phyloP scores from a whole-genome alignment of 2,329 filamentous ascomycete genomes.

The Claviceps monticola region DNA sequence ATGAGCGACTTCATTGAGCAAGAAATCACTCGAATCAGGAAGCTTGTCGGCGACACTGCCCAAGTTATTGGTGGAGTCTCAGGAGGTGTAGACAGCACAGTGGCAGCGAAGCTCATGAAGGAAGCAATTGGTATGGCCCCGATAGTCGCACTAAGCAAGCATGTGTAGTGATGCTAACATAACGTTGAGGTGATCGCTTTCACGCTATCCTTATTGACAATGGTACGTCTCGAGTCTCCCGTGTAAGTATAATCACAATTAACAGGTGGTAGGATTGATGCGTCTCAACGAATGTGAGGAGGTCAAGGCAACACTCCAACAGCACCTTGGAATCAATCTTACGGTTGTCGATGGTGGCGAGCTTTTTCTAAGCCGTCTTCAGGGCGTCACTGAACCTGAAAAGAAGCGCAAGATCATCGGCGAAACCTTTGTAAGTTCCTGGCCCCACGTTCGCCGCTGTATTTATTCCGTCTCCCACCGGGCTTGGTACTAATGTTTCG shows the following conservation, averaged over 20 bases:
- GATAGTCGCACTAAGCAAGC: neutral
- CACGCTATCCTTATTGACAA: conserved; percentile 70
- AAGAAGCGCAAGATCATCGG: conserved; percentile 80
- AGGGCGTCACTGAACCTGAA: conserved; percentile 67
- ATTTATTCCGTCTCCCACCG: no score
- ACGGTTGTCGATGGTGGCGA: conserved; percentile 72
- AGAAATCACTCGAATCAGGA: conserved; percentile 68
- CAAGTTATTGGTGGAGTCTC: conserved; percentile 55
- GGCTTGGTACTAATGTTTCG: conserved; percentile 42
- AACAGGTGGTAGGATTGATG: conserved; percentile 38
- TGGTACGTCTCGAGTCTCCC: conserved; percentile 18
- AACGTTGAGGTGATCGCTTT: conserved; percentile 19
- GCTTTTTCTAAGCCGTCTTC: conserved; percentile 61
- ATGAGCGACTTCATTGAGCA: conserved; percentile 74
- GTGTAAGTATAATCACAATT: conserved; percentile 18
- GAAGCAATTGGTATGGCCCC: conserved; percentile 51
- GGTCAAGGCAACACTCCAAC: conserved; percentile 64
- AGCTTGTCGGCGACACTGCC: conserved; percentile 65
- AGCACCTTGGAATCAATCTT: conserved; percentile 80
- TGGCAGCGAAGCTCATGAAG: conserved; percentile 74
- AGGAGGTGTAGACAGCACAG: conserved; percentile 82
- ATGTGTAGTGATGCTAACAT: neutral
- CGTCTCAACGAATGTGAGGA: conserved; percentile 70
- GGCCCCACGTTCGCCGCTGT: neutral
- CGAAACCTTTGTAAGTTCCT: conserved; percentile 16